These are phyloP conservation scores for Candida sp. DNA, from an alignment of 1,139 yeast species.

Conservation along the genomic window DNA sequence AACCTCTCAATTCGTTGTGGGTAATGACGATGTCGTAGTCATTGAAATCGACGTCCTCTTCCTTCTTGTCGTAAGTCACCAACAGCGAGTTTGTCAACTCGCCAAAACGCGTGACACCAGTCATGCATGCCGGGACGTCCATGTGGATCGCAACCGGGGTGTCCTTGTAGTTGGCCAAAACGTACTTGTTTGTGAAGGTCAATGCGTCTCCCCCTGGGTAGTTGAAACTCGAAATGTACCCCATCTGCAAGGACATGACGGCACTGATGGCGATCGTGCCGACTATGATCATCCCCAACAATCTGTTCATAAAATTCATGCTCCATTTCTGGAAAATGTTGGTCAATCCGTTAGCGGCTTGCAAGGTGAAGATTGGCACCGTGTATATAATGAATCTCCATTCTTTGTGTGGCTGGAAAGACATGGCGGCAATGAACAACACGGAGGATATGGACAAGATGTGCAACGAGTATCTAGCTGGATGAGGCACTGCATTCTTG, in stretches of 20 bases:
- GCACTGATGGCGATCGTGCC: conserved; percentile 36
- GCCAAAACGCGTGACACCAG: conserved; percentile 81
- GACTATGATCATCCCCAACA: conserved; percentile 31
- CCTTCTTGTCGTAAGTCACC: conserved; percentile 79
- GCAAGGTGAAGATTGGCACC: conserved; percentile 67
- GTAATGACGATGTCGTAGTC: conserved; percentile 65
- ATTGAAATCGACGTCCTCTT: conserved; percentile 44
- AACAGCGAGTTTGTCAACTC: conserved; percentile 46
- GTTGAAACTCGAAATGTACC: conserved; percentile 70
- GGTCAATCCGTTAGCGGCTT: conserved; percentile 69
- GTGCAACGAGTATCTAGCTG: conserved; percentile 40
- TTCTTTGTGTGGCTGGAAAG: conserved; percentile 91
- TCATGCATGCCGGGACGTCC: conserved; percentile 86
- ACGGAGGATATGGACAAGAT: conserved; percentile 47
- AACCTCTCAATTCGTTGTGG: conserved; percentile 30
- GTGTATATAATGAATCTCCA: conserved; percentile 89
- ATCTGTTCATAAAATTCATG: conserved; percentile 28
- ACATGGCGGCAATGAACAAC: conserved; percentile 62
- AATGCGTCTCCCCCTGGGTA: conserved; percentile 93
- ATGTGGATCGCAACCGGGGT: conserved; percentile 56
- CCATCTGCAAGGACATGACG: conserved; percentile 52
- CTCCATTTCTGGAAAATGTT: conserved; percentile 38
- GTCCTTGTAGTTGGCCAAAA: conserved; percentile 23
- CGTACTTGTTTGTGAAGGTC: conserved; percentile 48
- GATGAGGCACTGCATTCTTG: conserved; percentile 38